Conservation (phyloP, 352 stramenopile genomes). For the Pythium aphanidermatum region DNA sequence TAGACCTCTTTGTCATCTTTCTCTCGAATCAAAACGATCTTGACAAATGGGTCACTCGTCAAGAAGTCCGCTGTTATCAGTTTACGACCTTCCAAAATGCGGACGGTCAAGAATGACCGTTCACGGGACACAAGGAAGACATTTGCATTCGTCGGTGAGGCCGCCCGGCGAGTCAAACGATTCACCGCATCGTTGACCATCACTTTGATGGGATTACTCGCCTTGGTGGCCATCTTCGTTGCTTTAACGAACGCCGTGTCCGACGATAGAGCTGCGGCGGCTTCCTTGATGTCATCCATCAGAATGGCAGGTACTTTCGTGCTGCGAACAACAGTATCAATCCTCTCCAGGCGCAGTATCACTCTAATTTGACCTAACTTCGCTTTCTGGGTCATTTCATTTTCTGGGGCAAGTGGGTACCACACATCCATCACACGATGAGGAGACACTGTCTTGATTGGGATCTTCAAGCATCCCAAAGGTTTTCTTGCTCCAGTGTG, state of each 20-base stretch:
- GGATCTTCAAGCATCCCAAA: slow-evolving; percentile 58
- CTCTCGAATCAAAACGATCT: slow-evolving; percentile 41
- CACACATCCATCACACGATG: slow-evolving; percentile 56
- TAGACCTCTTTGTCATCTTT: slow-evolving; percentile 41
- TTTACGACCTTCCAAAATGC: slow-evolving; percentile 50
- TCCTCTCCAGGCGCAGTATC: slow-evolving; percentile 32
- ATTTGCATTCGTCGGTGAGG: slow-evolving; percentile 11
- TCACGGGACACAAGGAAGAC: slow-evolving; percentile 23
- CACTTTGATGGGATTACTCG: slow-evolving; percentile 6
- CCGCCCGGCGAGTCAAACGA: background rate
- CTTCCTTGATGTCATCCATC: slow-evolving; percentile 29
- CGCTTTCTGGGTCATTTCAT: slow-evolving; percentile 61
- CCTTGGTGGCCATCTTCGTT: background rate
- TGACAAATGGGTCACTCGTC: slow-evolving; percentile 58
- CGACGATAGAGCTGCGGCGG: background rate
- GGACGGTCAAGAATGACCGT: slow-evolving; percentile 52
- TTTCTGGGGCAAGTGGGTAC: slow-evolving; percentile 55
- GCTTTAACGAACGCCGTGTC: slow-evolving; percentile 4
- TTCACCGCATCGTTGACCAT: slow-evolving; percentile 9
- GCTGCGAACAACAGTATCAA: slow-evolving; percentile 29
- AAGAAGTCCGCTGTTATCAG: slow-evolving; percentile 37
- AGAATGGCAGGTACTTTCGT: slow-evolving; percentile 22
- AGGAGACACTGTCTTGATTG: slow-evolving; percentile 50
- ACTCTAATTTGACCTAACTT: slow-evolving; percentile 56
- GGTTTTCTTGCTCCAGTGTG: slow-evolving; percentile 36